Percentiles rank a stretch among this genome's conserved stretches.
phyloP scores from a whole-genome alignment of 2,329 filamentous ascomycete genomes.

The Hypoxylon sp. region DNA sequence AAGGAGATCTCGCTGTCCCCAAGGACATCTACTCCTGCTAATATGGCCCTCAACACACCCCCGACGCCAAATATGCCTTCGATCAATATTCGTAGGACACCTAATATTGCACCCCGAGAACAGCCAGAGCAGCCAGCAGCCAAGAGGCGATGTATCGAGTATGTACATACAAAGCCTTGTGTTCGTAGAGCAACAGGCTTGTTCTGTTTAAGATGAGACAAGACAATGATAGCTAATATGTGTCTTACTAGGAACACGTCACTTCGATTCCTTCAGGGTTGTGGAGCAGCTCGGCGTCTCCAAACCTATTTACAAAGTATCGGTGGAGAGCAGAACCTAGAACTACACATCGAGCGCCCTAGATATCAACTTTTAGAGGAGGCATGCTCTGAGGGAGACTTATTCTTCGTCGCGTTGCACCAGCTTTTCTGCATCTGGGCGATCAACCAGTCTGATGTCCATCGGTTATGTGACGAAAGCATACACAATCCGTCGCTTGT shows the following conservation, averaged over 20 bases:
- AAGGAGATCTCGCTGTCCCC: slow-evolving; percentile 30
- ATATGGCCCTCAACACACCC: slow-evolving; percentile 49
- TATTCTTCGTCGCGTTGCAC: slow-evolving; percentile 76
- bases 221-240: slow-evolving; percentile 10
- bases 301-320: slow-evolving; percentile 24
- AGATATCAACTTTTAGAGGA: slow-evolving; percentile 69
- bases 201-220: not conserved
- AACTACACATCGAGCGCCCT: slow-evolving; percentile 58
- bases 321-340: slow-evolving; percentile 45
- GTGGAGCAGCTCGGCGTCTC: slow-evolving; percentile 36
- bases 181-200: not conserved
- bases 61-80: slow-evolving; percentile 44
- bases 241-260: slow-evolving; percentile 37
- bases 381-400: slow-evolving; percentile 70
- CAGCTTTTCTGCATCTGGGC: slow-evolving; percentile 75
- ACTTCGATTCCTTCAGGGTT: slow-evolving; percentile 42
- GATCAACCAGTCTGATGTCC: slow-evolving; percentile 55
- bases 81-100: slow-evolving; percentile 13
- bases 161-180: slow-evolving; percentile 34
- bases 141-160: slow-evolving; percentile 51
- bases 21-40: slow-evolving; percentile 31
- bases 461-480: slow-evolving; percentile 56
- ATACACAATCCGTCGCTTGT: slow-evolving; percentile 44
- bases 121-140: slow-evolving; percentile 37
- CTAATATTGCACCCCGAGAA: slow-evolving; percentile 21